Percentiles rank a stretch among this genome's conserved stretches.
Conservation (phyloP, 345 rosid species). For the Citrus mangshanensis region DNA sequence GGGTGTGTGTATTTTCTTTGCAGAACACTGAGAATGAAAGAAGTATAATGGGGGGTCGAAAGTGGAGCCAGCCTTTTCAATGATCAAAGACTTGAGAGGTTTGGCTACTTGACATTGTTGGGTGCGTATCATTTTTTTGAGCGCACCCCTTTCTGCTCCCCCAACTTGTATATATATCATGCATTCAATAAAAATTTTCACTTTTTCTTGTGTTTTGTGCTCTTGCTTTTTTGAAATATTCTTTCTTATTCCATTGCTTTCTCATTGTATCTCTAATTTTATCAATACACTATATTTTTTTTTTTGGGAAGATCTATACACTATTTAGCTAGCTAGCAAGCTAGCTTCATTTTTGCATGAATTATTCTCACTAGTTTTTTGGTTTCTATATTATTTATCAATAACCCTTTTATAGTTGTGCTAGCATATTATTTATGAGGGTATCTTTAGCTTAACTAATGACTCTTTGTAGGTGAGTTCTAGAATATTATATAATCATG, state of each 20-base stretch:
- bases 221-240: neutral
- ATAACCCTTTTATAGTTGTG: neutral
- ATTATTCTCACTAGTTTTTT: constrained; percentile 10
- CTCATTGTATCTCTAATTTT: neutral
- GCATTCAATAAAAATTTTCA: neutral
- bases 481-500: neutral
- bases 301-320: too few species aligned
- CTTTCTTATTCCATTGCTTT: neutral
- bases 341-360: neutral
- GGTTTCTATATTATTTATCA: neutral
- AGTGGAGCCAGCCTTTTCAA: constrained; percentile 11
- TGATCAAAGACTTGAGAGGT: neutral
- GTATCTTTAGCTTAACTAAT: neutral
- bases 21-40: constrained; percentile 24
- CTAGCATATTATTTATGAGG: neutral
- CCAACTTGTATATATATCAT: constrained; percentile 34
- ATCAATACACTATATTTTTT: neutral
- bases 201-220: neutral
- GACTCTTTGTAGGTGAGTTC: neutral
- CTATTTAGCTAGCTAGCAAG: neutral
- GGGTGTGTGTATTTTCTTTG: neutral
- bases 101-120: constrained; percentile 16
- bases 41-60: constrained; percentile 14
- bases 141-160: constrained; percentile 20
- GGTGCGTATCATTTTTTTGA: constrained; percentile 30